A percentile compares a stretch with the other conserved stretches of the same genome.
These are phyloP conservation scores for Colletotrichum destructivum DNA, from an alignment of 2,329 filamentous ascomycete genomes.

Conservation along the genomic window DNA sequence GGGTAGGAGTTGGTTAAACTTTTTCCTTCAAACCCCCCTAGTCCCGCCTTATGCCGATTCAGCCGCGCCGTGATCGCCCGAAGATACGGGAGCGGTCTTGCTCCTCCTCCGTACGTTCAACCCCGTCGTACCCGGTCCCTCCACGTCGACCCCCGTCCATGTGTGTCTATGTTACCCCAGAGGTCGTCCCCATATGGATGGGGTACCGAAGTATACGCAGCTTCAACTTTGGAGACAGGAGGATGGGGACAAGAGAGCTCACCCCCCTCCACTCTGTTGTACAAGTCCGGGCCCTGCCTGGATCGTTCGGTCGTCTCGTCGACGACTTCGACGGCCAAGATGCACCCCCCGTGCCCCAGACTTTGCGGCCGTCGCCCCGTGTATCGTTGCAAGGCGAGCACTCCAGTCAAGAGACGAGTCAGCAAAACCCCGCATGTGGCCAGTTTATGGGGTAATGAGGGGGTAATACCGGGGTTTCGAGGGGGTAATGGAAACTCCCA, in stretches of 20 bases:
- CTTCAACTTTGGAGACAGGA: too few species aligned
- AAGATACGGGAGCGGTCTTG: constrained; percentile 28
- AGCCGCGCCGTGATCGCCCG: constrained; percentile 31
- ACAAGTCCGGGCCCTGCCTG: not conserved
- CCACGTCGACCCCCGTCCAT: not conserved
- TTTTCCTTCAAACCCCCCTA: not conserved
- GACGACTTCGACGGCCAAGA: not conserved
- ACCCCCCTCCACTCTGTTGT: not conserved
- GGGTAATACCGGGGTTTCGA: constrained; percentile 42
- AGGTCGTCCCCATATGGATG: not conserved
- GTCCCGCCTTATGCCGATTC: constrained; percentile 13
- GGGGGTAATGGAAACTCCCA: constrained; percentile 41
- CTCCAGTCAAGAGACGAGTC: constrained; percentile 35
- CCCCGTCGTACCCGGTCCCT: constrained; percentile 7
- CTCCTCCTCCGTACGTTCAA: constrained; percentile 1
- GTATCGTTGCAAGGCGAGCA: constrained; percentile 12
- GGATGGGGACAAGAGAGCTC: not conserved
- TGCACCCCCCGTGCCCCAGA: constrained; percentile 33
- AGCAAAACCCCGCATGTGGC: constrained; percentile 40
- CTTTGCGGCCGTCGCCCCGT: constrained; percentile 17
- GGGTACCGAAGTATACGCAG: not conserved
- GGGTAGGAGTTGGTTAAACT: not conserved
- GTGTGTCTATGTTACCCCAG: not conserved
- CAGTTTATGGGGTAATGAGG: constrained; percentile 42
- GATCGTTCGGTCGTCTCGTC: not conserved